Evolutionary conservation across 2,329 filamentous ascomycete genomes (phyloP).

Genomic region (Penicillium hordei): DNA sequence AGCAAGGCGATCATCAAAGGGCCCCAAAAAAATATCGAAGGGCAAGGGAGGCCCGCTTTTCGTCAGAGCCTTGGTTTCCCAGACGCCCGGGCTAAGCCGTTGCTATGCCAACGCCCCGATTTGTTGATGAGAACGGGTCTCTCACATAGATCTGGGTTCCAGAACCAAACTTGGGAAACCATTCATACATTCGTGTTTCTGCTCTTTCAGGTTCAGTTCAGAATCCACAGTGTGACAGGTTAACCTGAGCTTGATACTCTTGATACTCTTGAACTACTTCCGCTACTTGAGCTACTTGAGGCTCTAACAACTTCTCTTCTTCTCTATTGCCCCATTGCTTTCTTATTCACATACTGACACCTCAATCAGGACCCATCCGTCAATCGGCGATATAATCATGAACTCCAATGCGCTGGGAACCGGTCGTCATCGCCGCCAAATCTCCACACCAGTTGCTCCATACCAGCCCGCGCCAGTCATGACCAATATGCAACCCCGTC

Average conservation of each 20-base stretch:
- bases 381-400: slow-evolving; percentile 34
- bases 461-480: slow-evolving; percentile 70
- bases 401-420: slow-evolving; percentile 47
- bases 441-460: slow-evolving; percentile 71
- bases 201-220: slow-evolving; percentile 16
- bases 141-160: slow-evolving; percentile 34
- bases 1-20: slow-evolving; percentile 13
- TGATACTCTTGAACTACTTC: neutral
- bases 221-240: slow-evolving; percentile 11
- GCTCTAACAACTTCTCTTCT: slow-evolving; percentile 19
- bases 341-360: slow-evolving; percentile 47
- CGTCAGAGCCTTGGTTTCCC: slow-evolving; percentile 31
- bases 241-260: neutral
- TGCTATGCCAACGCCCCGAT: slow-evolving; percentile 40
- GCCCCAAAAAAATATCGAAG: neutral
- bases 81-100: slow-evolving; percentile 29
- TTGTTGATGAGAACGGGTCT: slow-evolving; percentile 43
- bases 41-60: slow-evolving; percentile 17
- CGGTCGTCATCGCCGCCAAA: slow-evolving; percentile 79
- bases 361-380: slow-evolving; percentile 60
- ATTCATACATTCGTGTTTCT: slow-evolving; percentile 31
- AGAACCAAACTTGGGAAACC: slow-evolving; percentile 14
- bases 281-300: slow-evolving; percentile 14
- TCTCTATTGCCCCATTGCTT: slow-evolving; percentile 29
- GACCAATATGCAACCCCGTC: slow-evolving; percentile 50